These are phyloP conservation scores for Agaricus blazei DNA, from an alignment of 768 basidiomycete species.

Conservation along the genomic window DNA sequence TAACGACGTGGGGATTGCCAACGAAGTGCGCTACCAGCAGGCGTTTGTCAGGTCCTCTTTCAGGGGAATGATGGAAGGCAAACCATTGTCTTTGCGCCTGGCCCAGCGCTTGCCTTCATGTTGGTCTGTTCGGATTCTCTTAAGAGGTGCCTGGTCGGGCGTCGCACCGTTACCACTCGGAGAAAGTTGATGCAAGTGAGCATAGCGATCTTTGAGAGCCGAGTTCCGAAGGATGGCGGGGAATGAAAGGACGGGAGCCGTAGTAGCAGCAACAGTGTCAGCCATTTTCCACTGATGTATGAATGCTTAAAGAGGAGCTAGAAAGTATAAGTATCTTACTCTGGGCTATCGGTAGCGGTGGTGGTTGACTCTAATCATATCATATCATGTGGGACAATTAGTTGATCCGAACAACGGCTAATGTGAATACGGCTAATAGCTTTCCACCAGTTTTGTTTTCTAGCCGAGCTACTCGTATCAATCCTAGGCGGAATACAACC, in stretches of 20 bases:
- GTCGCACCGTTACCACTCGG: slow-evolving; percentile 8
- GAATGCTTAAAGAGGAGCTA: background rate
- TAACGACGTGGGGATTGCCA: slow-evolving; percentile 67
- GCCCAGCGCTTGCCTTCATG: slow-evolving; percentile 78
- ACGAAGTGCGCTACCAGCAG: slow-evolving; percentile 55
- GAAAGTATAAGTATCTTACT: background rate
- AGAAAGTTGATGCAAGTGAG: slow-evolving; percentile 38
- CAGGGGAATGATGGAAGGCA: slow-evolving; percentile 15
- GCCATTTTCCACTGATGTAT: background rate
- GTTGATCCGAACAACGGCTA: too few relatives aligned
- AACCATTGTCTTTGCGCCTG: slow-evolving; percentile 74
- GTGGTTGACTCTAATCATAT: too few relatives aligned
- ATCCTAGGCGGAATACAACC: too few relatives aligned
- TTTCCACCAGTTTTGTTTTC: too few relatives aligned
- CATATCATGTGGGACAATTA: too few relatives aligned
- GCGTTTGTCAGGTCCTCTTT: background rate
- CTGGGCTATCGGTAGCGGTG: background rate
- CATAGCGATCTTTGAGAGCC: slow-evolving; percentile 45
- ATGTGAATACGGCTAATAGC: too few relatives aligned
- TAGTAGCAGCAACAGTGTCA: slow-evolving; percentile 11
- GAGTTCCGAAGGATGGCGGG: slow-evolving; percentile 64
- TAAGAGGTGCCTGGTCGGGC: slow-evolving; percentile 13
- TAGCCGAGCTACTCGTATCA: too few relatives aligned
- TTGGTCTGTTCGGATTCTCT: slow-evolving; percentile 46
- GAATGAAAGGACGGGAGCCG: slow-evolving; percentile 57